Evolutionary conservation across 176 grass and related monocot species (phyloP).

Genomic region (Rhynchospora breviuscula): DNA sequence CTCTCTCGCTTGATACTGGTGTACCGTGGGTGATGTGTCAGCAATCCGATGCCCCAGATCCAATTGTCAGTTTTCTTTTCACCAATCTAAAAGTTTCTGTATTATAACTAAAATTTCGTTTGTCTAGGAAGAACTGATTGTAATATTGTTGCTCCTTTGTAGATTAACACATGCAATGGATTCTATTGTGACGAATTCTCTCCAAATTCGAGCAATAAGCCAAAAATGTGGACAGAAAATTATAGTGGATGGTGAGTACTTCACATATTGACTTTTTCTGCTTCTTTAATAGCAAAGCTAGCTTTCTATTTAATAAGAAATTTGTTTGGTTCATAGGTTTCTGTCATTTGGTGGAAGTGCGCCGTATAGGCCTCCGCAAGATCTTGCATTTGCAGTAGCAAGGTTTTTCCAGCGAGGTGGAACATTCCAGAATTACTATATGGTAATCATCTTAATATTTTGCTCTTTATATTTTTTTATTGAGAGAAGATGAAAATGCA

Average conservation of each 20-base stretch:
- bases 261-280: background rate
- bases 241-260: constrained; percentile 68
- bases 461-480: background rate
- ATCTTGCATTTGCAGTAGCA: constrained; percentile 89
- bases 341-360: constrained; percentile 75
- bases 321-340: constrained; percentile 39
- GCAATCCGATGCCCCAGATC: constrained; percentile 78
- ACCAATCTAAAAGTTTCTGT: background rate
- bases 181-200: constrained; percentile 97
- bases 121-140: background rate
- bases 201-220: constrained; percentile 67
- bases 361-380: constrained; percentile 80
- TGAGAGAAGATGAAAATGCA: background rate
- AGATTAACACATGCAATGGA: constrained; percentile 99
- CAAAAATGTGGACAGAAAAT: constrained; percentile 95
- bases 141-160: background rate
- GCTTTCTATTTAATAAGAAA: background rate
- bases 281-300: background rate
- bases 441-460: constrained; percentile 36
- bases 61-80: constrained; percentile 41
- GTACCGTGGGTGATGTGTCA: constrained; percentile 99
- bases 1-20: constrained; percentile 79
- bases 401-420: constrained; percentile 95
- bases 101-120: background rate
- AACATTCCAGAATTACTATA: constrained; percentile 99